These are phyloP conservation scores for Cajanus cajan DNA, from an alignment of 306 rosid species.

Conservation along the genomic window DNA sequence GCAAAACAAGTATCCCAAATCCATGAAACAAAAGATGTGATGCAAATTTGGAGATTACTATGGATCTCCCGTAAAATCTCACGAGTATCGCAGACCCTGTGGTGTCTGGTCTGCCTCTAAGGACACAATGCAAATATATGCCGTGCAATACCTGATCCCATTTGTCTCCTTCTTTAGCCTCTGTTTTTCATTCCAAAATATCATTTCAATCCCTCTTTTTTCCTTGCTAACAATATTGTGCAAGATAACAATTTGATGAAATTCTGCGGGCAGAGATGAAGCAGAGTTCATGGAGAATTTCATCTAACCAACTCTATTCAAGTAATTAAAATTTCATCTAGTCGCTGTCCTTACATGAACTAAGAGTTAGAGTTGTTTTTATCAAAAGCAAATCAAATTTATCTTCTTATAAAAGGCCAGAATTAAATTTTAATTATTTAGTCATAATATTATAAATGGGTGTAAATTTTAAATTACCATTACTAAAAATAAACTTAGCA, in stretches of 20 bases:
- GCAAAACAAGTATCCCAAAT: conserved; percentile 31
- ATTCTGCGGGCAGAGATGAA: not conserved
- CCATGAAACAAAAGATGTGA: conserved; percentile 28
- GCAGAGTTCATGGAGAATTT: not conserved
- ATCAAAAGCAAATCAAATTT: too few species aligned
- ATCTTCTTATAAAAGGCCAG: not conserved
- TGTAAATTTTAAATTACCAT: too few species aligned
- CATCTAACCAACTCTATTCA: too few species aligned
- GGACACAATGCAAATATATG: conserved; percentile 42
- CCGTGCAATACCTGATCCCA: conserved; percentile 24
- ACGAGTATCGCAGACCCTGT: conserved; percentile 40
- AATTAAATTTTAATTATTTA: too few species aligned
- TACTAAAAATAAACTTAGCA: not conserved
- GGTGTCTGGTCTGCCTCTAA: conserved; percentile 36
- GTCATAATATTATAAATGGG: not conserved
- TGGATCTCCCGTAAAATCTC: conserved; percentile 52
- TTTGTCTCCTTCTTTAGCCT: conserved; percentile 23
- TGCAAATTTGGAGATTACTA: conserved; percentile 38
- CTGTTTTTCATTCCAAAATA: not conserved
- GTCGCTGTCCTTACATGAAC: too few species aligned
- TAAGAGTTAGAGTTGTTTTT: too few species aligned
- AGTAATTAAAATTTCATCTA: too few species aligned
- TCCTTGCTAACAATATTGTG: not conserved
- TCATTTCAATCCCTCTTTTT: not conserved
- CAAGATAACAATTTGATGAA: not conserved